A percentile compares a stretch with the other conserved stretches of the same genome.
phyloP scores from a whole-genome alignment of 148 eudicot species.

The Pharnaceum exiguum region DNA sequence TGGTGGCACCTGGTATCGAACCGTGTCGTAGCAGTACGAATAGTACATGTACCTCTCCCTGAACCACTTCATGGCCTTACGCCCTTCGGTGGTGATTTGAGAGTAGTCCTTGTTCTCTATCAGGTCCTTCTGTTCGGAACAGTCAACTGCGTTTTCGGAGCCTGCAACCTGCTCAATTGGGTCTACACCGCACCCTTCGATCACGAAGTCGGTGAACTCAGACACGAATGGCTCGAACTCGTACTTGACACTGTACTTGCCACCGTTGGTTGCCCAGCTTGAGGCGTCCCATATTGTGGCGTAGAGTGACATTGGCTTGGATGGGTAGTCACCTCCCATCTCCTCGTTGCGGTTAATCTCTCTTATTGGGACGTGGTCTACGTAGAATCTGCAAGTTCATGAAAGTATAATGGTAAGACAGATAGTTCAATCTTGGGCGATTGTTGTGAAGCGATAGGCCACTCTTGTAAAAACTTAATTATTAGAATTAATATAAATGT shows the following conservation, averaged over 20 bases:
- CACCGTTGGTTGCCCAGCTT: slow-evolving; percentile 86
- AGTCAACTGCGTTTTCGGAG: slow-evolving; percentile 32
- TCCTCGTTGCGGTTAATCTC: slow-evolving; percentile 48
- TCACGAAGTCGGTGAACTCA: slow-evolving; percentile 73
- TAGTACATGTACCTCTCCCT: slow-evolving; percentile 78
- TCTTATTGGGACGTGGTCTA: slow-evolving; percentile 77
- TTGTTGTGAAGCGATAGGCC: too few relatives aligned
- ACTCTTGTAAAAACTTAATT: too few relatives aligned
- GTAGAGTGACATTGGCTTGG: slow-evolving; percentile 93
- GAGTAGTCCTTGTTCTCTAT: slow-evolving; percentile 42
- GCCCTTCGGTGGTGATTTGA: slow-evolving; percentile 41
- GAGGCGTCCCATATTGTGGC: slow-evolving; percentile 99
- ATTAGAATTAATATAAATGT: too few relatives aligned
- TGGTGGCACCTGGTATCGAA: slow-evolving; percentile 46
- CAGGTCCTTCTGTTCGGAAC: slow-evolving; percentile 24
- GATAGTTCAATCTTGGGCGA: not conserved
- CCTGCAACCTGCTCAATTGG: slow-evolving; percentile 50
- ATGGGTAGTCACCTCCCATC: slow-evolving; percentile 87
- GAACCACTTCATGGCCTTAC: slow-evolving; percentile 58
- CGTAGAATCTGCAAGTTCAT: slow-evolving; percentile 68
- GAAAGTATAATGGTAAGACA: not conserved
- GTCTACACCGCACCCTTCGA: slow-evolving; percentile 72
- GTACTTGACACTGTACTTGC: slow-evolving; percentile 63
- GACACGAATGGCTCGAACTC: slow-evolving; percentile 73
- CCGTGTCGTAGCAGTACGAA: slow-evolving; percentile 69